phyloP scores from a whole-genome alignment of 2,329 filamentous ascomycete genomes.

The Thielaviopsis punctulata region DNA sequence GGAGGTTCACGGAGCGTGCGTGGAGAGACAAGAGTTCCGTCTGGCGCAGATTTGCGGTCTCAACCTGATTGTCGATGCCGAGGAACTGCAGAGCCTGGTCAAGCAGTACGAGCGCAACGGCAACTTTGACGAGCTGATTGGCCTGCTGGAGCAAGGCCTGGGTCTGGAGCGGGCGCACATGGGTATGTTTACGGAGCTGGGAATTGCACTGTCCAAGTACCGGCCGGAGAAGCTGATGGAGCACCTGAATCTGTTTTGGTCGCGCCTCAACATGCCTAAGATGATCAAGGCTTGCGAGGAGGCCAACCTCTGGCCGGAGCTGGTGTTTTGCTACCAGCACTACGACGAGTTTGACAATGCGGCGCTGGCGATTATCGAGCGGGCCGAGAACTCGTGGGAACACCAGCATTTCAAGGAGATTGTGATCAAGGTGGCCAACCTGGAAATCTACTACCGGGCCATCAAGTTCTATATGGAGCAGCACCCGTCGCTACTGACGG shows the following conservation, averaged over 20 bases:
- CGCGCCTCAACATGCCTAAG: constrained; percentile 92
- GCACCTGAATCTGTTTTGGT: constrained; percentile 97
- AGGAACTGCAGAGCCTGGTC: constrained; percentile 81
- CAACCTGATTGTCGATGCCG: constrained; percentile 92
- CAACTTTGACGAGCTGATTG: constrained; percentile 96
- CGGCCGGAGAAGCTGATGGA: constrained; percentile 95
- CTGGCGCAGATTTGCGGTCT: constrained; percentile 97
- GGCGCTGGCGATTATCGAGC: constrained; percentile 93
- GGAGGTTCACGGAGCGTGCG: constrained; percentile 91
- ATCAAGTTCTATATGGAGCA: constrained; percentile 96
- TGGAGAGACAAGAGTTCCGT: constrained; percentile 96
- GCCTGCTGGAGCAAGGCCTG: constrained; percentile 82
- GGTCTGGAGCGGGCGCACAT: constrained; percentile 85
- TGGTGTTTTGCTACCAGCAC: constrained; percentile 95
- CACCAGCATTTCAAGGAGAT: constrained; percentile 99
- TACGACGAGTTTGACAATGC: constrained; percentile 98
- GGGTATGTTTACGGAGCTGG: constrained; percentile 91
- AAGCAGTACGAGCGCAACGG: constrained; percentile 94
- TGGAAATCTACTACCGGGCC: constrained; percentile 97
- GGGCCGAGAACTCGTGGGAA: constrained; percentile 93
- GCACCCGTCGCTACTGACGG: constrained; percentile 88
- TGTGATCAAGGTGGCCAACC: constrained; percentile 88
- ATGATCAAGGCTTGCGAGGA: constrained; percentile 88
- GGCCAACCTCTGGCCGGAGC: constrained; percentile 88
- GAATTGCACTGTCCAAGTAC: constrained; percentile 84